These are phyloP conservation scores for Catharanthus roseus DNA, from an alignment of 257 asterid genomes.

Conservation along the genomic window DNA sequence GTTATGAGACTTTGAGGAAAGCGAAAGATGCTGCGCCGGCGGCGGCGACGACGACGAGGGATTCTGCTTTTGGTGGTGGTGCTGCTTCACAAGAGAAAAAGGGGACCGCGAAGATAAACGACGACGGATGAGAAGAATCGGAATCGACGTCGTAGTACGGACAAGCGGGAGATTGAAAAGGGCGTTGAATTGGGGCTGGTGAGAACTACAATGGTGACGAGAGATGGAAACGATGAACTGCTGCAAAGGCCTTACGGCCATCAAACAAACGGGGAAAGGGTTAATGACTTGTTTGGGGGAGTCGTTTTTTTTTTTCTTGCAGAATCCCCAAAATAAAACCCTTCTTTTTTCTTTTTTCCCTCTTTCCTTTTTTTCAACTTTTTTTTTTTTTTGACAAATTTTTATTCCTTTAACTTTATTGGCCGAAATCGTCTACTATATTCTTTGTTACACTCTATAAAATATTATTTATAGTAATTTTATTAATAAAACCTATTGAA, in stretches of 20 bases:
- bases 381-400: no score
- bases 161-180: conserved; percentile 11
- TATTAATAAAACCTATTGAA: no score
- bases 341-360: no score
- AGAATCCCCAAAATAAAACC: neutral
- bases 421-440: no score
- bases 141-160: conserved; percentile 20
- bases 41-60: conserved; percentile 14
- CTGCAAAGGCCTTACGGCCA: conserved; percentile 83
- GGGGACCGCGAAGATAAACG: conserved; percentile 27
- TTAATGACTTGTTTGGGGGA: conserved; percentile 20
- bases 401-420: no score
- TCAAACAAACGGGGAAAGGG: conserved; percentile 36
- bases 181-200: conserved; percentile 14
- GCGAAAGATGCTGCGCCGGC: conserved; percentile 7
- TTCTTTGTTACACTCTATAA: no score
- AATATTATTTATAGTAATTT: no score
- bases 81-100: conserved; percentile 18
- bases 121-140: conserved; percentile 31
- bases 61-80: neutral
- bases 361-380: no score
- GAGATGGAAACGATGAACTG: conserved; percentile 43
- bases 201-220: conserved; percentile 21
- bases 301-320: neutral
- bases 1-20: conserved; percentile 21